Evolutionary conservation across 1,139 yeast genomes (phyloP).

Genomic region (Keqinozyma sinolaborantium): DNA sequence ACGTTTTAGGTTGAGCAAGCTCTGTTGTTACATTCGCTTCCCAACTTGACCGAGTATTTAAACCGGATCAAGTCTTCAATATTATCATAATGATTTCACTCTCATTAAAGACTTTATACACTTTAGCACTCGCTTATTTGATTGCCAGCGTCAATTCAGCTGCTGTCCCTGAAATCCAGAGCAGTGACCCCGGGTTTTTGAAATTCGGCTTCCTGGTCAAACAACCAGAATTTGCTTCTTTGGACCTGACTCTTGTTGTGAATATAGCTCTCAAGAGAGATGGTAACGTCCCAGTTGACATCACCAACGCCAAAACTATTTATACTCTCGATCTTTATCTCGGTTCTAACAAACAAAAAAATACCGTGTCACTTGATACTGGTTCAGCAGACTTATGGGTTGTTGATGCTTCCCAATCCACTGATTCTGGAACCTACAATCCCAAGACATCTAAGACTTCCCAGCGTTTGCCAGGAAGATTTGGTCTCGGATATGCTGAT

Average conservation of each 20-base stretch:
- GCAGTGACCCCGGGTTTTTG: background rate
- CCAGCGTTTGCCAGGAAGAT: slow-evolving; percentile 27
- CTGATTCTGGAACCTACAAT: slow-evolving; percentile 10
- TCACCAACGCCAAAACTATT: slow-evolving; percentile 41
- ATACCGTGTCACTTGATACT: slow-evolving; percentile 50
- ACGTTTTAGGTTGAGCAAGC: too few relatives aligned
- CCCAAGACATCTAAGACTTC: slow-evolving; percentile 20
- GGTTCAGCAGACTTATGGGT: slow-evolving; percentile 74
- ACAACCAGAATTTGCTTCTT: slow-evolving; percentile 7
- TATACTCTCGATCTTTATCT: slow-evolving; percentile 42
- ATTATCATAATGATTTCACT: too few relatives aligned
- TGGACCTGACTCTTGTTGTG: slow-evolving; percentile 8
- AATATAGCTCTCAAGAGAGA: too few relatives aligned
- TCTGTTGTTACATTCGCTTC: too few relatives aligned
- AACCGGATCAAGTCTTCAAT: too few relatives aligned
- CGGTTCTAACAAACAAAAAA: slow-evolving; percentile 29
- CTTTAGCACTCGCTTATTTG: background rate
- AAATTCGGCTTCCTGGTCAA: background rate
- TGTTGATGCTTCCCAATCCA: slow-evolving; percentile 9
- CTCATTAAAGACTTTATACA: background rate
- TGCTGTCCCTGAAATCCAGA: slow-evolving; percentile 1
- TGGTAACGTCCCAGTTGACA: slow-evolving; percentile 21
- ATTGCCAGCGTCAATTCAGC: background rate
- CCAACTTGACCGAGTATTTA: too few relatives aligned
- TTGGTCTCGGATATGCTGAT: slow-evolving; percentile 57